Evolutionary conservation across 345 rosid genomes (phyloP), one percentile per base, ranked within the genome.

Genomic region (Populus alba): DNA sequence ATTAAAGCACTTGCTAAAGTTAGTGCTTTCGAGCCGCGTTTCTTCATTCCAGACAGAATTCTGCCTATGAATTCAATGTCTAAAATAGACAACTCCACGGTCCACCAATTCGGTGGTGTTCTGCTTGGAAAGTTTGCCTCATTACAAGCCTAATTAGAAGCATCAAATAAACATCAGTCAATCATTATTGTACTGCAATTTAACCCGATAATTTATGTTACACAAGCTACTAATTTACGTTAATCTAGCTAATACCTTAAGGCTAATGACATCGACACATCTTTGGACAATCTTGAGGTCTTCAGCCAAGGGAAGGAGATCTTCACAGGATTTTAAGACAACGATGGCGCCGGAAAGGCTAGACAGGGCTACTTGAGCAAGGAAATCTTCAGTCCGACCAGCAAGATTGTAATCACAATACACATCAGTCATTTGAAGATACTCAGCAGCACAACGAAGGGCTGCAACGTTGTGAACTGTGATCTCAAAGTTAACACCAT

Each of bases 41-140:
- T 87, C 62, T 84, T 92, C 97, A 94, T 94, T 1, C 92, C 82
- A 25, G 79, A 37, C 68, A 92, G 75, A 38, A 92, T 83, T 77
- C 84, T 86, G 25, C 88, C 81, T 47, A 96, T 79, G 76, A 88
- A 88, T 33, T 79, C 86, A 1, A 91, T 63, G 71, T 88, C 92
- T 29, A 96, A 77, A 69, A 96, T 92, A 22, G 97, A 90, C 15
- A 96, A 85, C 87, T 94, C 99, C 81, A 94, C 97, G 3, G 94
- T 87, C 99, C 99, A 96, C 99, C 99, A 96, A 77, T 94, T 94
- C 1, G 95, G 89, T 35, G 98, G 99, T 16, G 94, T 81, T 63
- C 97, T 89, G 79, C 97, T 88, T 0, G 99, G 97, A 65, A 92
- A 90, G 83, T 87, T 94, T 4, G 91, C 93, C 80, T 91, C 98